Base-by-base conservation (phyloP, 441 rosid species). In the Capsella rubella region DNA sequence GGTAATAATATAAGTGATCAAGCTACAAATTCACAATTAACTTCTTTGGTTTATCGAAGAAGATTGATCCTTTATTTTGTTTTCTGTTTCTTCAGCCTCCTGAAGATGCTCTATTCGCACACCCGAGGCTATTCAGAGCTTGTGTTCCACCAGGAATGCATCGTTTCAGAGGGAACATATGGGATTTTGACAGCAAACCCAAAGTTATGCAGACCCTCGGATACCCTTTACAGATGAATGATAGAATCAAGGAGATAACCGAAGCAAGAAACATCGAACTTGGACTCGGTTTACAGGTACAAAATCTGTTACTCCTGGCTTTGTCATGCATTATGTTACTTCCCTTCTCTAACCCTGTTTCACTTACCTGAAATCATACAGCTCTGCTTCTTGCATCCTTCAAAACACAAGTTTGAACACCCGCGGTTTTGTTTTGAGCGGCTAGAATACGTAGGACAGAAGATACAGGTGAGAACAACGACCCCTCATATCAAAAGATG, bases 91-190 rank as follows among this genome's bases (percentile, higher is more conserved):
- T 64, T 50, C 83, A 92, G 98, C 96, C 97, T 27, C 99, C 95
- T 39, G 92, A 87, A 84, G 97, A 90, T 84, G 97, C 96, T 53
- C 87, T 95, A 27, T 95, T 92, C 56, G 89, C 95, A 59, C 97
- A 89, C 75, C 97, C 99, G 25, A 90, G 98, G 84, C 93, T 92
- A n/a, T 95, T 90, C 79, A 89, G 99, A 83, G 96, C 97, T 45
- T 92, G 98, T 57, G 93, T 90, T 59, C 99, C 99, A 1, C 99
- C 98, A 2, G 99, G 98, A 64, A 90, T 95, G 91, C 98, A 95
- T 82, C 87, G 98, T 53, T 95, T 95, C 82, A 86, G 93, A 73
- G 99, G 99, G 50, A 95, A 92, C 79, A 75, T 92, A 34, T 95
- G 99, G 98, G 99, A 95, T 81, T 92, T 84, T 76, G 98, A 92